Evolutionary conservation across 768 basidiomycete species (phyloP).

Genomic region (Cystofilobasidium ferigula): DNA sequence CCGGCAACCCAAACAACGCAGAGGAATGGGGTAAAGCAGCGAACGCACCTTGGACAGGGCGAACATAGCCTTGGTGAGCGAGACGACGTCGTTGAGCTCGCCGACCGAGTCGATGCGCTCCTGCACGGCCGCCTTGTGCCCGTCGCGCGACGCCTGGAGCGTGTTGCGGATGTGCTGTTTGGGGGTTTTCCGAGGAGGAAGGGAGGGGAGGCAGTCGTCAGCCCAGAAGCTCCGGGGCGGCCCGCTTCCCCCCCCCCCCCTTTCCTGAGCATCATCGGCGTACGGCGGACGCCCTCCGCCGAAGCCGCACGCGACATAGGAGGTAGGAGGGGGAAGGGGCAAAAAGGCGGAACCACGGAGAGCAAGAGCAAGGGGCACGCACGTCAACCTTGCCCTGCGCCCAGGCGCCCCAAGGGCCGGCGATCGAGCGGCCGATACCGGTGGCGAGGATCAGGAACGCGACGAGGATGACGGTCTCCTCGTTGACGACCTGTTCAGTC

Average conservation of each 20-base stretch:
- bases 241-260: too few species aligned
- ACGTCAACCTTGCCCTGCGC: conserved; percentile 70
- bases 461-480: conserved; percentile 79
- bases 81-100: conserved; percentile 91
- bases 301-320: too few species aligned
- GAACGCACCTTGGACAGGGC: conserved; percentile 69
- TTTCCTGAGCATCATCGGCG: not conserved
- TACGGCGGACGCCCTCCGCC: too few species aligned
- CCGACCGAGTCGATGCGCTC: conserved; percentile 82
- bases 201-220: not conserved
- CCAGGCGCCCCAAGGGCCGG: conserved; percentile 85
- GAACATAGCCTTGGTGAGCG: conserved; percentile 80
- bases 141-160: conserved; percentile 71
- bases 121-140: conserved; percentile 83
- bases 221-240: too few species aligned
- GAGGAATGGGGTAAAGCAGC: not conserved
- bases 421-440: conserved; percentile 63
- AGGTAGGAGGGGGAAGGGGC: too few species aligned
- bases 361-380: conserved; percentile 19
- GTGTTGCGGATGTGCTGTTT: conserved; percentile 67
- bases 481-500: conserved; percentile 60
- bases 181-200: conserved; percentile 1
- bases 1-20: not conserved
- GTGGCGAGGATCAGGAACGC: conserved; percentile 73
- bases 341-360: not conserved